A percentile compares a stretch with the other conserved stretches of the same genome.
phyloP scores from a whole-genome alignment of 495 filamentous ascomycete species.

The Neurospora africana region DNA sequence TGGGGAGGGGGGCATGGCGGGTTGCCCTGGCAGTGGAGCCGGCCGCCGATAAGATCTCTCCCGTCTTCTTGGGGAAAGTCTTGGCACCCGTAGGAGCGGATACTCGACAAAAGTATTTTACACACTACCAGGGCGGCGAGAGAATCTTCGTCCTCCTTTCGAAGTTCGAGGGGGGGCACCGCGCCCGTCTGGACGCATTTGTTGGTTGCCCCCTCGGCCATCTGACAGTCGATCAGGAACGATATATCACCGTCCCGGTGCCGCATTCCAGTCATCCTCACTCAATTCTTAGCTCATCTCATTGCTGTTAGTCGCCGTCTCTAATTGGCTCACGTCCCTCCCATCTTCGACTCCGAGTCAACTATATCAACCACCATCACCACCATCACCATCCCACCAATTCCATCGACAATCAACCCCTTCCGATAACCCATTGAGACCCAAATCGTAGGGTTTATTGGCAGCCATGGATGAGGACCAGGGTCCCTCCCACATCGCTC shows the following conservation, averaged over 20 bases:
- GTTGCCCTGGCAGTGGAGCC: background rate
- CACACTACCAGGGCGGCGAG: background rate
- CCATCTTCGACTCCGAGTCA: background rate
- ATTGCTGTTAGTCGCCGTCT: background rate
- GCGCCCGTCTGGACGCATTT: background rate
- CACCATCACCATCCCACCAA: background rate
- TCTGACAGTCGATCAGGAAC: background rate
- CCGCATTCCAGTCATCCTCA: background rate
- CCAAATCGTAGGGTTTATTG: background rate
- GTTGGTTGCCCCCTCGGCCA: background rate
- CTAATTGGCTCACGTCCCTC: background rate
- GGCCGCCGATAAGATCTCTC: background rate
- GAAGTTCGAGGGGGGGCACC: background rate
- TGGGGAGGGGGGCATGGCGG: background rate
- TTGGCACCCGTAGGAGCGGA: background rate
- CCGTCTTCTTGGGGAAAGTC: background rate
- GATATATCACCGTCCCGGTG: background rate
- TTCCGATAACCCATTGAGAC: background rate
- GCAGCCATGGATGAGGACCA: slow-evolving; percentile 36
- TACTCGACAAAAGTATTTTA: background rate
- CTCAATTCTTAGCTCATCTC: background rate
- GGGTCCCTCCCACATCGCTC: slow-evolving; percentile 33
- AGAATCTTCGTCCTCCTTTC: background rate
- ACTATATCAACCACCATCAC: background rate
- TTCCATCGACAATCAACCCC: background rate